Percentiles rank a stretch among this genome's conserved stretches.
These are phyloP conservation scores for Alternaria triticina DNA, from an alignment of 2,329 filamentous ascomycete species.

Conservation along the genomic window DNA sequence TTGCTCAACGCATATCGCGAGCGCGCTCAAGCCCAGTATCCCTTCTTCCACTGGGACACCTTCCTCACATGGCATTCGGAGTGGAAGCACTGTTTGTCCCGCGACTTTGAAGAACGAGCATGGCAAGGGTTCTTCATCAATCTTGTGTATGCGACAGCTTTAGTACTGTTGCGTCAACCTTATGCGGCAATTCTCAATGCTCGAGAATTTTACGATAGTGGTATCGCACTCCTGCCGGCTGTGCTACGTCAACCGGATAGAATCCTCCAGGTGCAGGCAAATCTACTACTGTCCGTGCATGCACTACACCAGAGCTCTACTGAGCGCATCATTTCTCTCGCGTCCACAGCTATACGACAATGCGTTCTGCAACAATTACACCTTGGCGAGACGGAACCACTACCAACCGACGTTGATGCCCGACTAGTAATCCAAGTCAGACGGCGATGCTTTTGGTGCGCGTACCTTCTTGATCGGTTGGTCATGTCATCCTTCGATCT, in stretches of 20 bases:
- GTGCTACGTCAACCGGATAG: slow-evolving; percentile 18
- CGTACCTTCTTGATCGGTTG: slow-evolving; percentile 25
- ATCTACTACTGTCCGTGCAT: slow-evolving; percentile 23
- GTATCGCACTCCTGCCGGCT: slow-evolving; percentile 17
- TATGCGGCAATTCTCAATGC: slow-evolving; percentile 11
- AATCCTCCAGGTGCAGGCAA: slow-evolving; percentile 25
- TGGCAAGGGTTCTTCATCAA: slow-evolving; percentile 31
- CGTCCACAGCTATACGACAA: slow-evolving; percentile 23
- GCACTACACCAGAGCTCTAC: slow-evolving; percentile 28
- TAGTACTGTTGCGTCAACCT: slow-evolving; percentile 16
- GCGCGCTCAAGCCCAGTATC: slow-evolving; percentile 27
- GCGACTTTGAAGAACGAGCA: slow-evolving; percentile 5
- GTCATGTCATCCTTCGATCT: slow-evolving; percentile 25
- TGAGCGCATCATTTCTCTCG: slow-evolving; percentile 24
- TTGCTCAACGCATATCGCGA: slow-evolving; percentile 25
- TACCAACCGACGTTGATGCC: neutral
- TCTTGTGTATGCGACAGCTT: slow-evolving; percentile 21
- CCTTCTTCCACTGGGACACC: slow-evolving; percentile 25
- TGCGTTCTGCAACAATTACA: slow-evolving; percentile 29
- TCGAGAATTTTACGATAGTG: slow-evolving; percentile 17
- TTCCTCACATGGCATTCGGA: slow-evolving; percentile 19
- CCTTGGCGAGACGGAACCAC: slow-evolving; percentile 20
- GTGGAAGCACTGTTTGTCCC: slow-evolving; percentile 16
- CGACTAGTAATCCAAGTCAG: slow-evolving; percentile 18
- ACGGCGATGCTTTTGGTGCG: slow-evolving; percentile 28